phyloP scores from a whole-genome alignment of 805 yeast genomes.

The Schizosaccharomyces japonicus region DNA sequence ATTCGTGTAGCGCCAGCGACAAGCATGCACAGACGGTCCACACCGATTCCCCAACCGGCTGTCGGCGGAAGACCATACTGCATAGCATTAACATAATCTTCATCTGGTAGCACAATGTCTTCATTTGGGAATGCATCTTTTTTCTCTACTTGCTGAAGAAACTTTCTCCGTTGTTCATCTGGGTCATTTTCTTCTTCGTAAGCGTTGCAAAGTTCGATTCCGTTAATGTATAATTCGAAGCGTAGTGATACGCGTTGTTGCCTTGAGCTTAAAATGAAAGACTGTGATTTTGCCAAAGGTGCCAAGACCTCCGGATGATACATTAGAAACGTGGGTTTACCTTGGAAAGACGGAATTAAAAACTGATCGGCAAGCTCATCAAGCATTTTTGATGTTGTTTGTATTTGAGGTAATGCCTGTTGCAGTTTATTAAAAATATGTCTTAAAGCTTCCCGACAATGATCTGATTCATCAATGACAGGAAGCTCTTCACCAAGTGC shows the following conservation, averaged over 20 bases:
- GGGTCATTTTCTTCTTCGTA: conserved; percentile 94
- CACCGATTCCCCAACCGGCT: conserved; percentile 93
- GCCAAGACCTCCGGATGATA: conserved; percentile 72
- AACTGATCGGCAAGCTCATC: conserved; percentile 34
- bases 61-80: conserved; percentile 93
- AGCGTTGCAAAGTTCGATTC: conserved; percentile 69
- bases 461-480: conserved; percentile 15
- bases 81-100: conserved; percentile 47
- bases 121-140: conserved; percentile 27
- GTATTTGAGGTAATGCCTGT: conserved; percentile 14
- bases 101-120: conserved; percentile 51
- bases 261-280: conserved; percentile 13
- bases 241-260: conserved; percentile 31
- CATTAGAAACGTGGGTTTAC: conserved; percentile 43
- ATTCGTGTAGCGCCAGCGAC: conserved; percentile 41
- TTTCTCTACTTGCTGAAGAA: conserved; percentile 30
- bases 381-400: conserved; percentile 31
- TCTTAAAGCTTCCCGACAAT: conserved; percentile 17
- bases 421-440: conserved; percentile 21
- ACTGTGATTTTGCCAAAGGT: conserved; percentile 58
- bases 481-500: conserved; percentile 31
- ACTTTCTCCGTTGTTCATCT: conserved; percentile 37
- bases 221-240: conserved; percentile 63
- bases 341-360: conserved; percentile 37
- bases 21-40: conserved; percentile 70